These are phyloP conservation scores for Microstegium vimineum DNA, from an alignment of 176 grass and related monocot genomes.

Conservation along the genomic window DNA sequence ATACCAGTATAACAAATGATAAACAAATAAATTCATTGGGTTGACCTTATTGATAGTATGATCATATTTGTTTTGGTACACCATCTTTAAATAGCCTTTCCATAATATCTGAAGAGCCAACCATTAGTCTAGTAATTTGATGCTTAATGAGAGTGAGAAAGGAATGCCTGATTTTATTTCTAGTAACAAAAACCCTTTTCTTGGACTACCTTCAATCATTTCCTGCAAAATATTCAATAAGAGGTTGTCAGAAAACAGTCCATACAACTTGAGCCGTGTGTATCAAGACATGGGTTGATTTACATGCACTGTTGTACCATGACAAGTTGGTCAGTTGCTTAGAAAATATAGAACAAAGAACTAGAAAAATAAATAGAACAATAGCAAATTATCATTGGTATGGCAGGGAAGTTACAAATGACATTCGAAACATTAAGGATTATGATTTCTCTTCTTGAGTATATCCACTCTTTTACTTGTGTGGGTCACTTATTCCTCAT, in stretches of 20 bases:
- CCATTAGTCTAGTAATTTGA: conserved; percentile 16
- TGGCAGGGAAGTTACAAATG: conserved; percentile 63
- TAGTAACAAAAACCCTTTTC: neutral
- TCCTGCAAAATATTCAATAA: conserved; percentile 57
- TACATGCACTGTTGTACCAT: neutral
- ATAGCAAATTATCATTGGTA: conserved; percentile 52
- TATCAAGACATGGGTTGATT: conserved; percentile 1
- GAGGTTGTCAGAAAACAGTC: conserved; percentile 8
- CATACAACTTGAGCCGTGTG: neutral
- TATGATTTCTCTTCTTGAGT: conserved; percentile 35
- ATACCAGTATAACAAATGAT: neutral
- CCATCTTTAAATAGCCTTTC: conserved; percentile 73
- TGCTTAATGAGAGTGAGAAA: conserved; percentile 6
- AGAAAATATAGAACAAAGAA: neutral
- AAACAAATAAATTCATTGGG: neutral
- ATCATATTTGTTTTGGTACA: conserved; percentile 58
- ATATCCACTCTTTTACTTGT: conserved; percentile 77
- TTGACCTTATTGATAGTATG: conserved; percentile 82
- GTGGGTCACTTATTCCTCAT: conserved; percentile 58
- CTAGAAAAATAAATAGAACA: neutral
- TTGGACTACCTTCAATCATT: conserved; percentile 67
- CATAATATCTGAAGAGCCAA: conserved; percentile 61
- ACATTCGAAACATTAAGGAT: conserved; percentile 63
- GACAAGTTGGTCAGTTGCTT: neutral
- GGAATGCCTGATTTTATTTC: conserved; percentile 21